Conservation (phyloP, 2,329 filamentous ascomycete species). For the Aspergillus carbonarius region DNA sequence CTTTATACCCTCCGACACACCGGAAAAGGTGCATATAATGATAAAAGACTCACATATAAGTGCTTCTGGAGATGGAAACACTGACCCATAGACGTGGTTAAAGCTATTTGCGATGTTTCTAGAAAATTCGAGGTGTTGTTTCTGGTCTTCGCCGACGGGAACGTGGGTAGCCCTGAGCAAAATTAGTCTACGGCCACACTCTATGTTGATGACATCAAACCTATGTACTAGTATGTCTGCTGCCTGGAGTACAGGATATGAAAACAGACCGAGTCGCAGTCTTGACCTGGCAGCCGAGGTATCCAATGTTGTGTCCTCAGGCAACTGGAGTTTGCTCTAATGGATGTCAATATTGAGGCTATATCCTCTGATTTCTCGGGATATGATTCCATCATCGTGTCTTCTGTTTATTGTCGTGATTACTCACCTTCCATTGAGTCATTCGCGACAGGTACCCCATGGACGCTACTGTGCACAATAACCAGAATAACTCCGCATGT, state of each 20-base stretch:
- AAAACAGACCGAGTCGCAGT: slow-evolving; percentile 87
- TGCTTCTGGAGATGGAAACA: slow-evolving; percentile 68
- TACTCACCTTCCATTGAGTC: slow-evolving; percentile 93
- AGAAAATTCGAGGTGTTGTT: slow-evolving; percentile 90
- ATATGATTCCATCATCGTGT: neutral
- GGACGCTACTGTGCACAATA: slow-evolving; percentile 84
- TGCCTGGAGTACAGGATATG: slow-evolving; percentile 92
- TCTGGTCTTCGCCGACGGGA: slow-evolving; percentile 93
- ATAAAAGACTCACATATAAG: slow-evolving; percentile 61
- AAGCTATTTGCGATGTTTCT: slow-evolving; percentile 84
- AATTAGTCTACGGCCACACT: slow-evolving; percentile 16
- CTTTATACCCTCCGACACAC: no score
- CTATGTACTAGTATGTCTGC: slow-evolving; percentile 88
- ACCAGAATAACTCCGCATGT: slow-evolving; percentile 95
- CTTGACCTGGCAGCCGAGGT: slow-evolving; percentile 56
- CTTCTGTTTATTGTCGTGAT: neutral
- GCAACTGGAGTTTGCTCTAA: slow-evolving; percentile 71
- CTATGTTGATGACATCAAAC: slow-evolving; percentile 39
- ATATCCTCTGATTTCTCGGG: neutral
- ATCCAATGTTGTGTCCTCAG: slow-evolving; percentile 60
- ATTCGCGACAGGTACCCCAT: slow-evolving; percentile 96
- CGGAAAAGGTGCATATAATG: no score
- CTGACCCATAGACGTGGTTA: slow-evolving; percentile 67
- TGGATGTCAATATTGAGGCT: slow-evolving; percentile 8
- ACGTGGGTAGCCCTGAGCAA: slow-evolving; percentile 76